Evolutionary conservation across 495 filamentous ascomycete species (phyloP), one percentile per base, ranked within the genome.

Genomic region (Staphylotrichum longicolle): DNA sequence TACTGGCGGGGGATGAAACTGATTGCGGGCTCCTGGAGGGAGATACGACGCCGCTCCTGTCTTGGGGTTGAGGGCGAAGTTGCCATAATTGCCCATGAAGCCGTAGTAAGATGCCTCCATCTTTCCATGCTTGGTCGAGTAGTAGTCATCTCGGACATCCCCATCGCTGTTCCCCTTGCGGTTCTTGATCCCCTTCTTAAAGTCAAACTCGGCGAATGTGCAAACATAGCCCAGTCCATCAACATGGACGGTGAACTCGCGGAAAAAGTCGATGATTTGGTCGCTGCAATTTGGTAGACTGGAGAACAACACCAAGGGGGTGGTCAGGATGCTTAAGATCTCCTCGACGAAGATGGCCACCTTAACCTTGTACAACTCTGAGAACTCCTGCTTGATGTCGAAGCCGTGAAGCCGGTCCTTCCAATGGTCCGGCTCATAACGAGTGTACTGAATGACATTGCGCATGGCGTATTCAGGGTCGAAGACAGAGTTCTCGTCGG

Each of bases 201-300:
- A 98, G 64, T 96, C 90, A 65, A 98, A 98, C n/a, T 96, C 91
- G 20, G 93, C 94, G 75, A 96, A 97, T 12, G 91, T 95, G 72
- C 94, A 98, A 20, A 98, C 90, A 69, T 96, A 91, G 41, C 94
- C 94, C 59, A 98, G 82, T 0, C 94, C 94, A 75, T 98, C 95
- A 10, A 98, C 91, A 67, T 98, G 93, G 20, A 98, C 85, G 2
- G 94, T 96, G 68, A 96, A 97, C 70, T 98, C 94, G 14, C 94
- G 85, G 76, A 98, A 97, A 75, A 98, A 98, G 69, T 98, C 94
- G 54, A 98, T 89, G 61, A 98, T 85, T 56, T 91, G 89, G 68
- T 98, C 95, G 72, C 88, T 91, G 75, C 88, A 93, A 69, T 88
- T 91, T 6, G 92, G 91, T 50, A 98, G 81, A 59, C 88, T 92